Base-by-base conservation (phyloP, 768 basidiomycete species). In the Suillus luteus region DNA sequence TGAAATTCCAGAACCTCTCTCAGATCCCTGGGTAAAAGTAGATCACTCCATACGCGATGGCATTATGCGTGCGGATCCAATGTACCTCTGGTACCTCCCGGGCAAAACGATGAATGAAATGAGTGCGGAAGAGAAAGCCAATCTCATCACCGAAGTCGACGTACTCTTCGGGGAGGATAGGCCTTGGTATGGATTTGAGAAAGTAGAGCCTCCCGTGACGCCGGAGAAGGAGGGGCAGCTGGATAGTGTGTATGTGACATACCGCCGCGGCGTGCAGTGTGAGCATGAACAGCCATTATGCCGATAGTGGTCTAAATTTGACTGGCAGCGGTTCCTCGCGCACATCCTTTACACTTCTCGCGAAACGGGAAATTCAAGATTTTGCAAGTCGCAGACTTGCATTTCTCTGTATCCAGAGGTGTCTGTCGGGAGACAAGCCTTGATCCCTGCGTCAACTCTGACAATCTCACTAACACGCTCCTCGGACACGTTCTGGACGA, bases 121-220 rank as follows among this genome's bases (percentile, higher is more conserved):
- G 85, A 79, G 76, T n/a, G 60, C 79, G 10, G 81, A 82, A 46
- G 85, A 90, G 68, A 81, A 82, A 64, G 72, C 80, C 40, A 79
- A 88, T 49, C 77, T 95, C 31, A 86, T 99, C 69, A 98, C 95
- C 1, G 95, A 99, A 74, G 66, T 99, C n/a, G 96, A 99, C 71
- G 82, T 98, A 3, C 76, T 93, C 0, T 97, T 87, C 71, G 96
- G 96, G 5, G 89, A 94, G 62, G 90, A 89, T 60, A 80, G 83
- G 9, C 86, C 93, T 0, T 93, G 92, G 87, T 95, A 88, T 68
- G 95, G 95, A 0, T 98, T 95, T 71, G 86, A 93, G 67, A 87
- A 84, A 68, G 70, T 93, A 3, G 78, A 86, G 33, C 85, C 85
- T 0, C 76, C 89, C 0, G 84, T 89, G n/a, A 82, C 85, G 38